Evolutionary conservation across 176 grass and related monocot genomes (phyloP).

Genomic region (Lolium perenne): DNA sequence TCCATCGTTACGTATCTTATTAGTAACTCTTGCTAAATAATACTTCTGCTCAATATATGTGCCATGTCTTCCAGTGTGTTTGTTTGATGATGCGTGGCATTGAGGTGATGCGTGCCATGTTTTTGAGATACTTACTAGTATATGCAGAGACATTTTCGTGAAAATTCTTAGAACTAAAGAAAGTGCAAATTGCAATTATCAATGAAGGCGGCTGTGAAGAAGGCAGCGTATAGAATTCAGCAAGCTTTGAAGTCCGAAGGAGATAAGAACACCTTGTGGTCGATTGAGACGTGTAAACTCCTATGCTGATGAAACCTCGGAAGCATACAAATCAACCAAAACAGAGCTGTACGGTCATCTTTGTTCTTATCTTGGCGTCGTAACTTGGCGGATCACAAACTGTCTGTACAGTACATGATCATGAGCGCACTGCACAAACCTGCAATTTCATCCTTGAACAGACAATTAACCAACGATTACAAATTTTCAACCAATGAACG

Average conservation of each 20-base stretch:
- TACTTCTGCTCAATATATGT: not conserved
- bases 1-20: too few relatives aligned
- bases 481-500: constrained; percentile 6
- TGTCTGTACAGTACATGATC: too few relatives aligned
- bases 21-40: not conserved
- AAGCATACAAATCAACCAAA: constrained; percentile 3
- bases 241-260: not conserved
- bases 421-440: too few relatives aligned
- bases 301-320: not conserved
- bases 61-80: not conserved
- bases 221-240: not conserved
- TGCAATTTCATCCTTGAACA: too few relatives aligned
- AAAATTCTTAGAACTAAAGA: not conserved
- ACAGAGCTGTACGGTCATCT: not conserved
- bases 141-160: not conserved
- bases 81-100: not conserved
- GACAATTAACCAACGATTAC: too few relatives aligned
- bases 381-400: not conserved
- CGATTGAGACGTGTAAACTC: not conserved
- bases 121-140: not conserved
- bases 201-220: not conserved
- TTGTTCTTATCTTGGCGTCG: not conserved
- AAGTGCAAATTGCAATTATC: not conserved
- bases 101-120: not conserved
- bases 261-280: not conserved